Conservation (phyloP, 805 yeast species). For the Candida odintsovae region DNA sequence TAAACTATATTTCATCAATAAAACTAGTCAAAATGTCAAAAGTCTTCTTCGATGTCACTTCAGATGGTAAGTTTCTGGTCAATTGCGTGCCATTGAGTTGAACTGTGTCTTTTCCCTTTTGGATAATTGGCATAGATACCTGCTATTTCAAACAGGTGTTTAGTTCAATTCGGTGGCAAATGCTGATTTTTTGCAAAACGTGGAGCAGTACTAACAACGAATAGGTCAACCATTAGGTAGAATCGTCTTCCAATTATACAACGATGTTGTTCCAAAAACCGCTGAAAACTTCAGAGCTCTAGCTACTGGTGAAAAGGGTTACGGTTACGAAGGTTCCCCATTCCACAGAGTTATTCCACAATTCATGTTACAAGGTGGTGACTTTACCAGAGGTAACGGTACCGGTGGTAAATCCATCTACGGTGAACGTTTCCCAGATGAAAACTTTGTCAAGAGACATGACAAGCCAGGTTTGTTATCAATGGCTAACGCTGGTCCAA, state of each 20-base stretch:
- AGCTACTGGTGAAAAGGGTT: slow-evolving; percentile 13
- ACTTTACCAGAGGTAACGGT: slow-evolving; percentile 64
- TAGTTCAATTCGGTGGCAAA: not conserved
- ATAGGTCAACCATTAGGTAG: slow-evolving; percentile 66
- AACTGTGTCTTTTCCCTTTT: not conserved
- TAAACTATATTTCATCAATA: too few relatives aligned
- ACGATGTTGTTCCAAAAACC: slow-evolving; percentile 41
- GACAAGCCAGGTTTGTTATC: slow-evolving; percentile 64
- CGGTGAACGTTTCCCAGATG: slow-evolving; percentile 63
- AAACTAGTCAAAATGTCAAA: slow-evolving; percentile 42
- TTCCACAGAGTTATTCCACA: slow-evolving; percentile 23
- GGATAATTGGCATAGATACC: not conserved
- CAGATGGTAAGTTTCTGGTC: slow-evolving; percentile 42
- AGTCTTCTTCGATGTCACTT: slow-evolving; percentile 79
- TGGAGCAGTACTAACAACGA: slow-evolving; percentile 4
- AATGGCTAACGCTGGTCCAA: slow-evolving; percentile 76
- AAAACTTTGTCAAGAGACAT: slow-evolving; percentile 62
- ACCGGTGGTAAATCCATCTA: slow-evolving; percentile 73
- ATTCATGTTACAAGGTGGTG: slow-evolving; percentile 82
- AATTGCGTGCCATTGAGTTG: slow-evolving; percentile 1
- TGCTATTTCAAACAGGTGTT: too few relatives aligned
- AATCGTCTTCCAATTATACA: slow-evolving; percentile 80
- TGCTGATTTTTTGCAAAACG: not conserved
- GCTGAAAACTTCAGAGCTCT: slow-evolving; percentile 13
- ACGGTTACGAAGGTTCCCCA: slow-evolving; percentile 10